Conservation (phyloP, 257 asterid genomes). For the Ballota nigra region DNA sequence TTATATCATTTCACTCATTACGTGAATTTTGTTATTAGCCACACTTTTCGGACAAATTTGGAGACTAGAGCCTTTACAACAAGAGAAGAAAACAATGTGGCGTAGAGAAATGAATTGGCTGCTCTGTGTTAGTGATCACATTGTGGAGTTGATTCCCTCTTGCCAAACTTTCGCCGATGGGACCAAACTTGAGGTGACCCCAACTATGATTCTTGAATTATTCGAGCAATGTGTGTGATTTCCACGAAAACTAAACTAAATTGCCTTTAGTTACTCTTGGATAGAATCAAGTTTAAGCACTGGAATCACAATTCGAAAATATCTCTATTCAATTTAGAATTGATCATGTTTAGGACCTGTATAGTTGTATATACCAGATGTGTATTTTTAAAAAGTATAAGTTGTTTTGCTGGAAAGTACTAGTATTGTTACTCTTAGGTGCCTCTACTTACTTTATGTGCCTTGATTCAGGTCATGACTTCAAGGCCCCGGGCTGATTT, state of each 20-base stretch:
- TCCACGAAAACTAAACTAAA: not conserved
- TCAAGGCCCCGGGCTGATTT: conserved; percentile 71
- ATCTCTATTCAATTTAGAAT: not conserved
- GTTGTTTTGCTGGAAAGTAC: not conserved
- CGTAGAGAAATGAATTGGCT: conserved; percentile 82
- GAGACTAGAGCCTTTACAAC: conserved; percentile 74
- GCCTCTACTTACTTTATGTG: not conserved
- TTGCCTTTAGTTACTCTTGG: not conserved
- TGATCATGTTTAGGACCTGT: not conserved
- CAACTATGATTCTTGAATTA: not conserved
- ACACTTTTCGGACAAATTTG: conserved; percentile 86
- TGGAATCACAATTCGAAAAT: not conserved
- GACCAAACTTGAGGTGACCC: conserved; percentile 66
- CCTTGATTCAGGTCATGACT: conserved; percentile 60
- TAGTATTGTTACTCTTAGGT: not conserved
- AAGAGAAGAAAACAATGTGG: conserved; percentile 70
- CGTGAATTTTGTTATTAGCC: conserved; percentile 39
- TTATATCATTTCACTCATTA: not conserved
- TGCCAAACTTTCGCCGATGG: conserved; percentile 85
- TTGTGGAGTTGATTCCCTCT: conserved; percentile 74
- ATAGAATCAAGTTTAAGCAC: not conserved
- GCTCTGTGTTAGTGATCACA: conserved; percentile 74
- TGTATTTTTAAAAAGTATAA: not conserved
- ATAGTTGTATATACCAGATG: no score
- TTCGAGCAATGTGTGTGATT: not conserved